Percentiles rank a stretch among this genome's conserved stretches.
phyloP scores from a whole-genome alignment of 345 rosid species.

The Melastoma malabathricum region DNA sequence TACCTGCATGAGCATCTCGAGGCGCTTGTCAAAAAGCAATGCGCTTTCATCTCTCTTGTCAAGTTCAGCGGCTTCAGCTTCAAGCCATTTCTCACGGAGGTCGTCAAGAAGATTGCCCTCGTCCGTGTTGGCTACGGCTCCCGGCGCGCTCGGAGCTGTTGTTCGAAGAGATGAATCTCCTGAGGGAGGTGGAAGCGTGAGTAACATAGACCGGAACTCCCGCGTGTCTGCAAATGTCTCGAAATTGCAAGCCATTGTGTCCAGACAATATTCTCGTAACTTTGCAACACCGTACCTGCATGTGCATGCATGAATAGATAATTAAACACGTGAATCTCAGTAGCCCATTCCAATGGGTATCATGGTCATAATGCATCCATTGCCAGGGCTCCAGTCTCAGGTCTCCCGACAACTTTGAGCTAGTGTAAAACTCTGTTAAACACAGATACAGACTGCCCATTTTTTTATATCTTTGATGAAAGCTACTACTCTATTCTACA shows the following conservation, averaged over 20 bases:
- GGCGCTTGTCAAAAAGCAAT: slow-evolving; percentile 69
- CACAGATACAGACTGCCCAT: no score
- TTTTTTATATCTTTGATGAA: no score
- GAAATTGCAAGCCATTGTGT: slow-evolving; percentile 69
- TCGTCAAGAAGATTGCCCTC: slow-evolving; percentile 85
- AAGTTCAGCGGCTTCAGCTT: slow-evolving; percentile 90
- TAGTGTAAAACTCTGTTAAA: no score
- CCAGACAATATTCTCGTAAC: slow-evolving; percentile 81
- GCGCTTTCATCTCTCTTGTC: slow-evolving; percentile 97
- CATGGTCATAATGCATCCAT: no score
- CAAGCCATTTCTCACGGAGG: slow-evolving; percentile 95
- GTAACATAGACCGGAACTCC: slow-evolving; percentile 80
- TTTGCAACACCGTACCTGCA: slow-evolving; percentile 85
- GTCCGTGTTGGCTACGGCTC: slow-evolving; percentile 49
- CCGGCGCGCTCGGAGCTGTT: slow-evolving; percentile 84
- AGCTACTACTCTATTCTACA: no score
- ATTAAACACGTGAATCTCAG: neutral
- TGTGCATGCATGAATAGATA: slow-evolving; percentile 1
- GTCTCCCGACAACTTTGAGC: no score
- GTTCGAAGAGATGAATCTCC: slow-evolving; percentile 88
- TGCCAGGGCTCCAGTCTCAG: no score
- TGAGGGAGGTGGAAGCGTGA: slow-evolving; percentile 86
- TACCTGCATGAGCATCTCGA: slow-evolving; percentile 67
- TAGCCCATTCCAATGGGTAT: no score
- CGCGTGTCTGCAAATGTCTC: slow-evolving; percentile 75